Evolutionary conservation across 2,329 filamentous ascomycete genomes (phyloP), one percentile per base, ranked within the genome.

Genomic region (Ophiostoma tasmaniense): DNA sequence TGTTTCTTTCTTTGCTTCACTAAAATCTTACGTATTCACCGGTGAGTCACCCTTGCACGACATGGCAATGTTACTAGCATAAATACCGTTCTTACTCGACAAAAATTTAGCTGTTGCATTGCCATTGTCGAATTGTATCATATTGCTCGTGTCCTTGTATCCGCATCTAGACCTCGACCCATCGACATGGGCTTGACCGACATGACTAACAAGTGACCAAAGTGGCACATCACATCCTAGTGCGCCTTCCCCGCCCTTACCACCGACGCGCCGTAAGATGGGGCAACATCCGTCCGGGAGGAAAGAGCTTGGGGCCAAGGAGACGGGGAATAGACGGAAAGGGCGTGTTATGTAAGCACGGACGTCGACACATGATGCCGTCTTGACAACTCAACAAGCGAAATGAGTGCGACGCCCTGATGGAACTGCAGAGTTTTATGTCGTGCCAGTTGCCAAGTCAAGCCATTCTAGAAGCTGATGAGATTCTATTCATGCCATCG

Each of bases 281-380:
- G 69, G 61, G n/a, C 35, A 70, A 70, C 11, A 66, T 66, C 66
- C 52, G 52, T 22, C 69, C 69, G 69, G 28, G 33, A 61, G 28
- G 28, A 50, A 17, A 33, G 33, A 33, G 33, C 33, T 33, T 33
- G 33, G 33, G 33, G 33, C 33, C 33, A 33, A 33, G 22, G 50
- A 25, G 20, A 17, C 30, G 25, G 45, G 6, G n/a, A 30, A 22
- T 17, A n/a, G 37, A 13, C 35, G 35, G 3, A 37, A 39, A 39
- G 37, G 37, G 37, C 37, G 45, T 50, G 17, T 50, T 50, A 50
- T 20, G 45, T 50, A 50, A 50, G 45, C 45, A 50, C 45, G 5
- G 17, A 5, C 45, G 45, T 17, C 20, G 3, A 20, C 10, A 39
- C 11, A 39, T 39, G 13, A 33, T 33, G 8, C 37, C 11, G 13